Evolutionary conservation across 2,329 filamentous ascomycete species (phyloP).

Genomic region (Beauveria pseudobassiana): DNA sequence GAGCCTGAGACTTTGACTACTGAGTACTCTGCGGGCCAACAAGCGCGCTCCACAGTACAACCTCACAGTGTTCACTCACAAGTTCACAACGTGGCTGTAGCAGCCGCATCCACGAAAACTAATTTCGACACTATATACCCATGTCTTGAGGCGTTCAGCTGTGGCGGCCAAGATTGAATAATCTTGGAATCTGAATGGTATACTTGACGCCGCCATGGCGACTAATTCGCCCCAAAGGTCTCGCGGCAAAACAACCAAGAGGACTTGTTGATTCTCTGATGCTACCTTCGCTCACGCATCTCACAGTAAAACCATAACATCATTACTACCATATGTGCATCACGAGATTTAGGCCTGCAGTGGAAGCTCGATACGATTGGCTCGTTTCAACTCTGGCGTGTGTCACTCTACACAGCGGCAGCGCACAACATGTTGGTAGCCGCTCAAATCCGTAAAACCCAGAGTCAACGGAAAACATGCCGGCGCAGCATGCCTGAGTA

Average conservation of each 20-base stretch:
- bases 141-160: background rate
- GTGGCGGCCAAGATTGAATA: background rate
- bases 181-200: no score
- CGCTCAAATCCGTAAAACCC: background rate
- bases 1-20: background rate
- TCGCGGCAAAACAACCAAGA: background rate
- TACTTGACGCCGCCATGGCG: background rate
- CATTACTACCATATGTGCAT: background rate
- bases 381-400: background rate
- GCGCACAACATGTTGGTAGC: background rate
- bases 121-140: background rate
- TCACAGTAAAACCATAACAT: background rate
- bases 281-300: background rate
- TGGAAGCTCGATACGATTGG: background rate
- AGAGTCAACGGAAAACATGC: background rate
- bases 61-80: background rate
- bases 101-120: background rate
- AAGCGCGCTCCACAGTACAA: background rate
- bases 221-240: no score
- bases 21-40: background rate
- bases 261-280: background rate
- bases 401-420: background rate
- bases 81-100: background rate
- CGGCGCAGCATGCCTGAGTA: background rate
- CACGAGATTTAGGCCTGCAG: background rate